phyloP scores from a whole-genome alignment of 352 stramenopile genomes.

The Globisporangium paroecandrum region DNA sequence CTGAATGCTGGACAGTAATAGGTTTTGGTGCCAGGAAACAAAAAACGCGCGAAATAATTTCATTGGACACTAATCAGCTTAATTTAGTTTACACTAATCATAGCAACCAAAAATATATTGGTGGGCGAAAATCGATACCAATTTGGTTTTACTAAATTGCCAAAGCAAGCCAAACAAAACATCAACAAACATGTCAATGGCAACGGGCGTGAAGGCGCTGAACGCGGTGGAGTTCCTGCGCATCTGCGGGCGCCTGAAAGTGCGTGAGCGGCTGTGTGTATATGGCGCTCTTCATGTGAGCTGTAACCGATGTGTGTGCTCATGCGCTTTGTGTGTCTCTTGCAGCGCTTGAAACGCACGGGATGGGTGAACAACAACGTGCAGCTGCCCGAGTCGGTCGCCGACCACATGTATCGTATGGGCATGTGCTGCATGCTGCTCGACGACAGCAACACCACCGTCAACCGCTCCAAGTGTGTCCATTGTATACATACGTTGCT shows the following conservation, averaged over 20 bases:
- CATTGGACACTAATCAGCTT: conserved; percentile 28
- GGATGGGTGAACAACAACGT: conserved; percentile 93
- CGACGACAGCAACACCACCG: conserved; percentile 59
- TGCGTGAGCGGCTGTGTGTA: conserved; percentile 11
- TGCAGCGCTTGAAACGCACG: conserved; percentile 85
- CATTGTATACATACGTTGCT: neutral
- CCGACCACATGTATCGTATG: conserved; percentile 94
- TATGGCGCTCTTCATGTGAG: neutral
- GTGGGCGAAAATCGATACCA: neutral
- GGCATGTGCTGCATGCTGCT: conserved; percentile 89
- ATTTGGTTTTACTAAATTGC: neutral
- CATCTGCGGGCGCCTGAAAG: conserved; percentile 76
- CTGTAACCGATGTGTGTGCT: neutral
- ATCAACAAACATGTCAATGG: conserved; percentile 31
- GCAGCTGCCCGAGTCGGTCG: conserved; percentile 85
- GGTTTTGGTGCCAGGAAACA: neutral
- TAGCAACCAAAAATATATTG: neutral
- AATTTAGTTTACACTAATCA: conserved; percentile 1
- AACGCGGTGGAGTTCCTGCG: conserved; percentile 79
- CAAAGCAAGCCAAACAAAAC: conserved; percentile 1
- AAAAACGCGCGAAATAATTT: conserved; percentile 17
- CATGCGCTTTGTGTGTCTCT: neutral
- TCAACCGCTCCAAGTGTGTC: conserved; percentile 61
- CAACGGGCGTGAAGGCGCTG: conserved; percentile 56
- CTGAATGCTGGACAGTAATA: neutral